Evolutionary conservation across 208 protist species (phyloP), one percentile per base, ranked within the genome.

Genomic region (Crithidia thermophila): DNA sequence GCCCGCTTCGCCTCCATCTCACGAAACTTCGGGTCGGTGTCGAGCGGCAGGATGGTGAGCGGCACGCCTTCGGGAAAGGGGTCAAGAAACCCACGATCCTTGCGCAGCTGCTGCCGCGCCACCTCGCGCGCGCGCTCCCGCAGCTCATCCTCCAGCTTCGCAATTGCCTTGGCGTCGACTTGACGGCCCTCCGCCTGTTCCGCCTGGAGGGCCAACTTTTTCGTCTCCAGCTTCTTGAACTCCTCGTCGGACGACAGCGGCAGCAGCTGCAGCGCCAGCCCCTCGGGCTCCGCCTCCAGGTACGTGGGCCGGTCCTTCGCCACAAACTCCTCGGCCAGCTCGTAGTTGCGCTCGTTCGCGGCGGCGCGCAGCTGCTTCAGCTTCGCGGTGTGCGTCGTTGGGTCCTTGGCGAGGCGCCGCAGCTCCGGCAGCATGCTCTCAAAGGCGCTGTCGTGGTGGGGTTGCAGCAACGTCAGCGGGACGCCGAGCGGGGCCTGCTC

Each of bases 41-140:
- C 81, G 8, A 94, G 80, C 8, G 84, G 88, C 25, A 94, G 72
- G 28, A 84, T 55, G 25, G 60, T 71, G 13, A 91, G 51, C 14
- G 77, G 58, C 11, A 94, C 83, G 45, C 85, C 88, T 28, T 91
- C 84, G 0, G 85, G 85, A 27, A 77, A 69, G 21, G 57, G 58
- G 45, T 90, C 85, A 7, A 94, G 75, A 69, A 85, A 94, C 18
- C 39, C 65, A 25, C 88, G 82, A 34, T 94, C 83, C 10, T 78
- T 71, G 31, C 69, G 53, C 49, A 94, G 72, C 53, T 80, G 67
- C 36, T 89, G 66, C 46, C 57, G 65, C 10, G 84, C 85, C 31
- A 94, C 59, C 42, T 90, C 61, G 42, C 76, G 73, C 13, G 78
- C 88, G 34, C 78, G 63, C 20, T 62, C 53, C 59, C 87, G 89